Evolutionary conservation across 495 filamentous ascomycete species (phyloP), one percentile per base, ranked within the genome.

Genomic region (Cercophora samala): DNA sequence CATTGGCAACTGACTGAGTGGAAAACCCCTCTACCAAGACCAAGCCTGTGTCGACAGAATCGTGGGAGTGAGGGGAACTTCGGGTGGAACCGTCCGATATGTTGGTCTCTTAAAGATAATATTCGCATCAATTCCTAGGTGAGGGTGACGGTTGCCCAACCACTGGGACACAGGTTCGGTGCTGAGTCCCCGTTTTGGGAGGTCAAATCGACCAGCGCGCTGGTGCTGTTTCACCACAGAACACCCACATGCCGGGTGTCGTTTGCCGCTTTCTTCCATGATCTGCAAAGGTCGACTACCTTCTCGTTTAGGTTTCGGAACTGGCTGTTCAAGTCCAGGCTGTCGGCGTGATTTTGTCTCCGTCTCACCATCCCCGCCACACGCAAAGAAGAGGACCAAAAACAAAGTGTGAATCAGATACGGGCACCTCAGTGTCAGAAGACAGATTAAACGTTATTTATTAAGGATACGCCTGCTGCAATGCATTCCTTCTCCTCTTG

Each of bases 21-120:
- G n/a, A 2, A 46, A 46, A 46, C 8, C 37, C 37, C 9, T 11
- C 37, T 9, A 3, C 11, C 0, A 13, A 46, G 13, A 46, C 37
- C 37, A 13, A 13, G 2, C 37, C 8, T 46, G 37, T 46, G 13
- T 13, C 13, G 37, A 46, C 8, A 13, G 13, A 9, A 46, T 5
- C 4, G 26, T 29, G 26, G 26, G 26, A 29, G 26, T 29, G 37
- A 46, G 13, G 13, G 13, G 37, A 46, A 17, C 23, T 23, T 58
- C 54, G 54, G 54, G 15, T 18, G 54, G 54, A 58, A 22, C 54
- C 54, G 54, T 58, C 18, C 54, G 54, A 58, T 22, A 18, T n/a
- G 4, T 55, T 3, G 19, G 3, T 58, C 4, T 24, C 6, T 58
- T 58, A 5, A 4, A 8, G 4, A 3, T 29, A 29, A 29, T 3